A percentile compares a stretch with the other conserved stretches of the same genome.
phyloP scores from a whole-genome alignment of 768 basidiomycete species.

The Calocybe indica region DNA sequence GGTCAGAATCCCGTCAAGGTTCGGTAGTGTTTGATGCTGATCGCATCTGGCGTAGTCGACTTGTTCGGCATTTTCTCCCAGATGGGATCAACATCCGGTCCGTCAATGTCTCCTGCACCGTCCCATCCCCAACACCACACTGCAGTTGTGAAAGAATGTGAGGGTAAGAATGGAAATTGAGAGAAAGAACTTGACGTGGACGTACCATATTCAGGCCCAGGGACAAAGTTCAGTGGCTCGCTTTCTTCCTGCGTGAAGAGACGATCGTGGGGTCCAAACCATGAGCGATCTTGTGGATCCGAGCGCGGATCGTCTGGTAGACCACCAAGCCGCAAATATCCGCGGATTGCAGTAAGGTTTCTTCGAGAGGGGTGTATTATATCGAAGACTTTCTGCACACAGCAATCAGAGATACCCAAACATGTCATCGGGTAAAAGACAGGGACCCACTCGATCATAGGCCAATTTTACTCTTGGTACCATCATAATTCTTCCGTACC shows the following conservation, averaged over 20 bases:
- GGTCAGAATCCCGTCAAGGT: conserved; percentile 15
- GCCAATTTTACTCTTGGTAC: conserved; percentile 95
- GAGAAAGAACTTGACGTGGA: conserved; percentile 8
- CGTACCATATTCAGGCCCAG: conserved; percentile 86
- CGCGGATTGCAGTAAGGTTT: conserved; percentile 94
- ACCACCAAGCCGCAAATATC: conserved; percentile 92
- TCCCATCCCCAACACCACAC: conserved; percentile 99
- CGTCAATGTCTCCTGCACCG: conserved; percentile 95
- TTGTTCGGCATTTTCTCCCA: conserved; percentile 84
- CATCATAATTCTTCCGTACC: conserved; percentile 97
- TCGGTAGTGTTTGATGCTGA: conserved; percentile 69
- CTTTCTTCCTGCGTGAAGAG: conserved; percentile 88
- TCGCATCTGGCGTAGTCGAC: conserved; percentile 49
- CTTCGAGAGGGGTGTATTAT: conserved; percentile 88
- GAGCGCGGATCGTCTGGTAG: conserved; percentile 93
- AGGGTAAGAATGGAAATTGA: neutral
- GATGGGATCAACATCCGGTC: conserved; percentile 95
- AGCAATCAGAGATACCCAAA: neutral
- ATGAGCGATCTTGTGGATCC: conserved; percentile 95
- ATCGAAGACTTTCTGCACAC: conserved; percentile 81
- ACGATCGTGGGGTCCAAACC: conserved; percentile 97
- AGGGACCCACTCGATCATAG: conserved; percentile 70
- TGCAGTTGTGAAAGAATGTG: neutral
- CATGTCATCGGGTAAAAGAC: conserved; percentile 3
- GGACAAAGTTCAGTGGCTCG: conserved; percentile 65